These are phyloP conservation scores for Fusarium subtropicale DNA, from an alignment of 2,329 filamentous ascomycete genomes.

Conservation along the genomic window DNA sequence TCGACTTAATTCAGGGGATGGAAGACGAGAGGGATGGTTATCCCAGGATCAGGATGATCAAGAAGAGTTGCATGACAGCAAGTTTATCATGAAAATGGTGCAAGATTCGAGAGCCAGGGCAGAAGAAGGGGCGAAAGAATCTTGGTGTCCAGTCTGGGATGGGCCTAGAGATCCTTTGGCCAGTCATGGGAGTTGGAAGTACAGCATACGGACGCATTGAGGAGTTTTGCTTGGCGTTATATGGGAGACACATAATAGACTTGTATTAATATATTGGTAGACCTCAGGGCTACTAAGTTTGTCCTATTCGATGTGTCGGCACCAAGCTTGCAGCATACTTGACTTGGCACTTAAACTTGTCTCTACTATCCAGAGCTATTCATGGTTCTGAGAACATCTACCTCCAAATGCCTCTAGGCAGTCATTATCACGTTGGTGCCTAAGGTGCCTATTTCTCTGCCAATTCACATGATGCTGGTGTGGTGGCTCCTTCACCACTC, in stretches of 20 bases:
- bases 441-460: background rate
- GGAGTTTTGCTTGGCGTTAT: background rate
- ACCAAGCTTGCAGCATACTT: background rate
- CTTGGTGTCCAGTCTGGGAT: slow-evolving; percentile 43
- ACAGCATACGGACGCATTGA: slow-evolving; percentile 25
- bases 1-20: slow-evolving; percentile 33
- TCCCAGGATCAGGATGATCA: background rate
- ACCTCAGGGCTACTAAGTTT: background rate
- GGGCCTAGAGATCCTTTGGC: slow-evolving; percentile 35
- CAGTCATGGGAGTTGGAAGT: slow-evolving; percentile 32
- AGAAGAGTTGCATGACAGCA: slow-evolving; percentile 9
- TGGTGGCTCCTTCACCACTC: background rate
- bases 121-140: slow-evolving; percentile 35
- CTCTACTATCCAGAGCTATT: background rate
- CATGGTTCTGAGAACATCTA: background rate
- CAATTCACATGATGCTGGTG: background rate
- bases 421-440: background rate
- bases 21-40: slow-evolving; percentile 35
- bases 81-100: slow-evolving; percentile 41
- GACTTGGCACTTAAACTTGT: background rate
- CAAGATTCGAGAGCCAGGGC: slow-evolving; percentile 28
- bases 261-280: background rate
- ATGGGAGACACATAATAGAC: background rate
- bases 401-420: background rate
- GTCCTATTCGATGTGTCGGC: background rate